Evolutionary conservation across 1,139 yeast genomes (phyloP).

Genomic region (Torulaspora pretoriensis): DNA sequence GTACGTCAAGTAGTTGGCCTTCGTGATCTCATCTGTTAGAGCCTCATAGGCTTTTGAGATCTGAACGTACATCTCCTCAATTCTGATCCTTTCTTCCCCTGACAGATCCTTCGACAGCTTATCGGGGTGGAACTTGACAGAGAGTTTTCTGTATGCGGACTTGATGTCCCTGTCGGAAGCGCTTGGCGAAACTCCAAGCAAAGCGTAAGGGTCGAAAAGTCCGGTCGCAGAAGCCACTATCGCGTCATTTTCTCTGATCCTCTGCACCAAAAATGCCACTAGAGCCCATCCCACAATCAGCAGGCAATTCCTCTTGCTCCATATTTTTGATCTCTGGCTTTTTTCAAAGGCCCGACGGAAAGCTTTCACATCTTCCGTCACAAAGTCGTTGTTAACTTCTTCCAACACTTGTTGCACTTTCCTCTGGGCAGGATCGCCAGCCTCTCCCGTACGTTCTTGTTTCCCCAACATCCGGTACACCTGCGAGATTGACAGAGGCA

Average conservation of each 20-base stretch:
- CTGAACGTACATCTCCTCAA: conserved; percentile 75
- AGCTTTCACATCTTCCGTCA: conserved; percentile 41
- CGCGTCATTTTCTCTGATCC: conserved; percentile 44
- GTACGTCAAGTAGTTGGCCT: conserved; percentile 75
- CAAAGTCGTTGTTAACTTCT: conserved; percentile 30
- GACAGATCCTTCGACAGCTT: conserved; percentile 67
- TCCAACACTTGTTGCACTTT: conserved; percentile 14
- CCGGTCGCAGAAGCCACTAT: conserved; percentile 43
- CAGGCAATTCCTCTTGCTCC: conserved; percentile 46
- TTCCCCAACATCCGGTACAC: conserved; percentile 33
- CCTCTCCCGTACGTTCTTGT: conserved; percentile 11
- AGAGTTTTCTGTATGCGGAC: conserved; percentile 76
- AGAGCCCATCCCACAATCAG: conserved; percentile 65
- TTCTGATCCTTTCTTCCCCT: conserved; percentile 49
- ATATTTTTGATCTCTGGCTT: conserved; percentile 37
- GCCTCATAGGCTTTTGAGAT: conserved; percentile 93
- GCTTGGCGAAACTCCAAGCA: conserved; percentile 66
- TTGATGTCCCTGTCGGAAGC: conserved; percentile 77
- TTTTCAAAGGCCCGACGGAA: conserved; percentile 41
- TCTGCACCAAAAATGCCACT: conserved; percentile 48
- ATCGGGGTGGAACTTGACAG: conserved; percentile 91
- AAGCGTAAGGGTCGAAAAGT: conserved; percentile 84
- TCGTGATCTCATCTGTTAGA: conserved; percentile 81
- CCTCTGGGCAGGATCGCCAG: conserved; percentile 17
- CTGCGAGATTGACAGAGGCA: conserved; percentile 63